Evolutionary conservation across 1,139 yeast genomes (phyloP), one percentile per base, ranked within the genome.

Genomic region (Geotrichum reessii): DNA sequence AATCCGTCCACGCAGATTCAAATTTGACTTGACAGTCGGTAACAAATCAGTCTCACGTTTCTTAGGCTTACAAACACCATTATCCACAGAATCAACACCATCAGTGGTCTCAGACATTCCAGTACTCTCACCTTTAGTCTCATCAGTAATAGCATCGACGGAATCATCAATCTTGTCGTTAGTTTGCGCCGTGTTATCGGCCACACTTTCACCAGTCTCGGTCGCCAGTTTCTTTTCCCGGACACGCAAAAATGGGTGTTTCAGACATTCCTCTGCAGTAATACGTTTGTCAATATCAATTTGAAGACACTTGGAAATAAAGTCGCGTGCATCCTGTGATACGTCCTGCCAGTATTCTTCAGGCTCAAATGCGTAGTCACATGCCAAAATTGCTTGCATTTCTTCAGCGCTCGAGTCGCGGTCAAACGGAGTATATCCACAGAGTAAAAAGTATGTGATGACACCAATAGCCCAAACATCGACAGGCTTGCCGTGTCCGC

Each of bases 381-480:
- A 83, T 6, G 71, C 73, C 24, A 68, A 62, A 33, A 87, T 86
- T 24, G 90, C 88, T 56, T 81, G 79, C 67, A 79, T 78, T 22
- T 90, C 88, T 66, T 86, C 92, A 0, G 80, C 81, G 53, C 85
- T 86, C 6, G 84, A 80, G 60, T 86, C 93, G 63, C 92, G 81
- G 66, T 87, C 93, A 71, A 87, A 87, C 0, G 95, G 95, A 72
- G 87, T 83, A 67, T 86, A 86, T 1, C 93, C 93, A 64, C 87
- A 80, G 12, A 85, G 77, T 80, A 86, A 78, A 66, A 86, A 86
- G 69, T 86, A 87, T 0, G 86, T 79, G 47, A 85, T 75, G 6
- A 86, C 92, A 0, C 93, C 93, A 27, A 86, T 74, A 0, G 93
- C 87, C 95, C 95, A 87, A 42, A 86, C 77, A 68, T 87, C 95